These are phyloP conservation scores for Yamadazyma taylorii DNA, from an alignment of 1,139 yeast genomes.

Conservation along the genomic window DNA sequence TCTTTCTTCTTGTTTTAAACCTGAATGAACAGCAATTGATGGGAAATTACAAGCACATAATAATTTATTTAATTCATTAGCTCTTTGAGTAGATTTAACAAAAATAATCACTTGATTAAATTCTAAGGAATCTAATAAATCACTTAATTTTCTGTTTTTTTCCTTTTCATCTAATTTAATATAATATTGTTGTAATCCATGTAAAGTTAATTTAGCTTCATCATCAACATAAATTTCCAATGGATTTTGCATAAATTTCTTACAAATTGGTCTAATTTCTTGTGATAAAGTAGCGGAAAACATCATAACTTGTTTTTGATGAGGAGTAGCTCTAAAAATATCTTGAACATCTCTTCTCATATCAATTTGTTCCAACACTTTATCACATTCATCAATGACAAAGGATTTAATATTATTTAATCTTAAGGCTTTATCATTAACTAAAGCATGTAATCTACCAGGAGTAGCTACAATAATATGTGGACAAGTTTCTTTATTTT, in stretches of 20 bases:
- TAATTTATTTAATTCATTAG: constrained; percentile 86
- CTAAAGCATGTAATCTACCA: constrained; percentile 93
- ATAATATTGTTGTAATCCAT: constrained; percentile 97
- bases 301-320: constrained; percentile 99
- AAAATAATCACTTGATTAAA: constrained; percentile 98
- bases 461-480: constrained; percentile 98
- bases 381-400: constrained; percentile 98
- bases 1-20: constrained; percentile 96
- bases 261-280: constrained; percentile 95
- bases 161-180: constrained; percentile 86
- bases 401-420: constrained; percentile 89
- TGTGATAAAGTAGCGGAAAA: constrained; percentile 94
- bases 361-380: constrained; percentile 86
- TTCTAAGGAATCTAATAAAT: constrained; percentile 89
- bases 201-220: constrained; percentile 95
- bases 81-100: constrained; percentile 90
- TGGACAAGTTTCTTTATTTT: constrained; percentile 93
- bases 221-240: constrained; percentile 97
- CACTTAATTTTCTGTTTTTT: constrained; percentile 91
- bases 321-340: constrained; percentile 96
- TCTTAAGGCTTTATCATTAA: constrained; percentile 86
- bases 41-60: constrained; percentile 95
- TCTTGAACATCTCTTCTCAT: constrained; percentile 99
- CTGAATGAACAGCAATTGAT: constrained; percentile 94
- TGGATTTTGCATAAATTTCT: constrained; percentile 97